phyloP scores from a whole-genome alignment of 768 basidiomycete genomes.

The Infundibulicybe gibba region DNA sequence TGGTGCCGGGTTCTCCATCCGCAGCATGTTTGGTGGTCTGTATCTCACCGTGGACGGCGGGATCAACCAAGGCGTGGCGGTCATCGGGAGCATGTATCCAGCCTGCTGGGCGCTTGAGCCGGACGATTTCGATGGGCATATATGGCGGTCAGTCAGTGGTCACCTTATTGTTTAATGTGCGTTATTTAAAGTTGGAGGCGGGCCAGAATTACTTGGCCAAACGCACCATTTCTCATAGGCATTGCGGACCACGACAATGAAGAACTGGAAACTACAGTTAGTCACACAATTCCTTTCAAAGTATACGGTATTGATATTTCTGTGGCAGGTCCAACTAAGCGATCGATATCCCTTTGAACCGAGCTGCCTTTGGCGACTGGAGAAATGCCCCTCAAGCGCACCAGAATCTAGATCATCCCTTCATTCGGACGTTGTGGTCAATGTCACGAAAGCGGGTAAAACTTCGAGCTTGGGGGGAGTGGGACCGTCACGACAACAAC shows the following conservation, averaged over 20 bases:
- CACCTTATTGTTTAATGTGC: neutral
- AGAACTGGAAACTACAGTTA: constrained; percentile 2
- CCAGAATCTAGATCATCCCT: too few relatives aligned
- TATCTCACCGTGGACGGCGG: constrained; percentile 24
- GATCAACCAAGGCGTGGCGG: constrained; percentile 8
- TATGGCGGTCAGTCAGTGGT: too few relatives aligned
- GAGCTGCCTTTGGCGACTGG: neutral
- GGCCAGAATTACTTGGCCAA: too few relatives aligned
- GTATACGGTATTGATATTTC: neutral
- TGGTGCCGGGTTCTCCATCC: too few relatives aligned
- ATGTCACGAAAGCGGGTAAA: constrained; percentile 20
- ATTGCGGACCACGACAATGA: constrained; percentile 4
- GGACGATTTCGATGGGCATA: too few relatives aligned
- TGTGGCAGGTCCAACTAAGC: constrained; percentile 17
- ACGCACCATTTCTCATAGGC: constrained; percentile 16
- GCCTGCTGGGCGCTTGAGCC: too few relatives aligned
- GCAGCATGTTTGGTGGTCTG: constrained; percentile 15
- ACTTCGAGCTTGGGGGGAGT: constrained; percentile 18
- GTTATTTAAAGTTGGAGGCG: constrained; percentile 16
- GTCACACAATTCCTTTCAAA: neutral
- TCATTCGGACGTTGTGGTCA: constrained; percentile 15
- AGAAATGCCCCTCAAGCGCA: too few relatives aligned
- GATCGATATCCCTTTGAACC: too few relatives aligned
- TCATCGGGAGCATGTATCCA: constrained; percentile 14
- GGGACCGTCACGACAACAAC: constrained; percentile 26